Evolutionary conservation across 2,329 filamentous ascomycete species (phyloP).

Genomic region (Alternaria sp.): DNA sequence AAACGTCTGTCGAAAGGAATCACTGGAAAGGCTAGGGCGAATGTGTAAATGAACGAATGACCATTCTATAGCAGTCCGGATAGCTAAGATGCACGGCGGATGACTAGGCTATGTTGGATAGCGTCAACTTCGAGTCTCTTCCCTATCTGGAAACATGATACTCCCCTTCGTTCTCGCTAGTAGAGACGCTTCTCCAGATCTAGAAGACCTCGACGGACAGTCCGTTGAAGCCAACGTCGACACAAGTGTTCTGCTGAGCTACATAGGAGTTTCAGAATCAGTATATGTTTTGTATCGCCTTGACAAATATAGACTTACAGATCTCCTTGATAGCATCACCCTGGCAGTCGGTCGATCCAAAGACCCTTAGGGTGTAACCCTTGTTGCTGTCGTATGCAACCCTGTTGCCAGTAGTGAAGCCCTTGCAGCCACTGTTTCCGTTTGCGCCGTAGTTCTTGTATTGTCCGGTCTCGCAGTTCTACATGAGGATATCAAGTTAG

Average conservation of each 20-base stretch:
- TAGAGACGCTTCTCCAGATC: neutral
- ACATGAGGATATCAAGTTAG: neutral
- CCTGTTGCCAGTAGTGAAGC: neutral
- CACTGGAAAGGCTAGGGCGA: neutral
- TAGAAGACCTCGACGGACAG: neutral
- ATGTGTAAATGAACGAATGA: neutral
- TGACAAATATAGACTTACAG: neutral
- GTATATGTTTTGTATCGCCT: neutral
- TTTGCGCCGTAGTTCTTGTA: neutral
- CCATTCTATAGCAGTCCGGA: neutral
- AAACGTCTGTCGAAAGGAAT: neutral
- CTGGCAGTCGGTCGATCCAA: neutral
- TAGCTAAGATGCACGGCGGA: neutral
- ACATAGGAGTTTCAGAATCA: neutral
- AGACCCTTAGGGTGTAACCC: neutral
- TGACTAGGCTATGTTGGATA: neutral
- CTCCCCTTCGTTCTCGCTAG: neutral
- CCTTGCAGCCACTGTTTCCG: neutral
- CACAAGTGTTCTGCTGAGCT: neutral
- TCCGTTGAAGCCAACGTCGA: neutral
- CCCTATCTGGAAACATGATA: neutral
- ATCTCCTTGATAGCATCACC: neutral
- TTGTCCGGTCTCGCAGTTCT: neutral
- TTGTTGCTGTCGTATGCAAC: conserved; percentile 4
- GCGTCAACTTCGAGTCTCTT: neutral